These are phyloP conservation scores for Lentinula guzmanii DNA, from an alignment of 768 basidiomycete species.

Conservation along the genomic window DNA sequence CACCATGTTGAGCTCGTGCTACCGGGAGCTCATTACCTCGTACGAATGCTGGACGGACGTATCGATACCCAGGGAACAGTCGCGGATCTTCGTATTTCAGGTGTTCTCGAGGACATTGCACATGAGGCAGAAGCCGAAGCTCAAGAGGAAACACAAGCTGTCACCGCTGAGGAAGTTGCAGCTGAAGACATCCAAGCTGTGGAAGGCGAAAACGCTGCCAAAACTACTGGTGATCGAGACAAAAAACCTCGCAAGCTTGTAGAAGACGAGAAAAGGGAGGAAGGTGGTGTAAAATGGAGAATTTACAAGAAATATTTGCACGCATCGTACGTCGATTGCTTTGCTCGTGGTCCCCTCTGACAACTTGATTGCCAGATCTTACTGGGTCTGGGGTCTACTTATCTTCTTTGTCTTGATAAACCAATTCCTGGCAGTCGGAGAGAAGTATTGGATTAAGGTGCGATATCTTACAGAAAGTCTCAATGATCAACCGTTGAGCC, in stretches of 20 bases:
- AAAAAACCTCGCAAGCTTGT: conserved; percentile 72
- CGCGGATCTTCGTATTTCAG: conserved; percentile 54
- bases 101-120: conserved; percentile 55
- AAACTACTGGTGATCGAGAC: conserved; percentile 18
- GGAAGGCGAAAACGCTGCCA: conserved; percentile 18
- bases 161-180: conserved; percentile 19
- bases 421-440: conserved; percentile 48
- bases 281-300: conserved; percentile 77
- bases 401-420: conserved; percentile 39
- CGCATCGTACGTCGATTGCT: conserved; percentile 48
- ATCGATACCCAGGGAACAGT: conserved; percentile 71
- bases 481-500: neutral
- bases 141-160: conserved; percentile 37
- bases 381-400: conserved; percentile 61
- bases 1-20: conserved; percentile 83
- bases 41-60: conserved; percentile 78
- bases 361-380: conserved; percentile 38
- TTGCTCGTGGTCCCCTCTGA: neutral
- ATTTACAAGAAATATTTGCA: conserved; percentile 65
- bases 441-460: conserved; percentile 77
- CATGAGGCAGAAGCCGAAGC: conserved; percentile 45
- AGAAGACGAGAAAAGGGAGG: conserved; percentile 77
- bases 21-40: conserved; percentile 64
- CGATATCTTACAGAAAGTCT: neutral
- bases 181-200: conserved; percentile 18